Evolutionary conservation across 1,284 basidiomycete genomes (phyloP).

Genomic region (Sphagnurus paluster): DNA sequence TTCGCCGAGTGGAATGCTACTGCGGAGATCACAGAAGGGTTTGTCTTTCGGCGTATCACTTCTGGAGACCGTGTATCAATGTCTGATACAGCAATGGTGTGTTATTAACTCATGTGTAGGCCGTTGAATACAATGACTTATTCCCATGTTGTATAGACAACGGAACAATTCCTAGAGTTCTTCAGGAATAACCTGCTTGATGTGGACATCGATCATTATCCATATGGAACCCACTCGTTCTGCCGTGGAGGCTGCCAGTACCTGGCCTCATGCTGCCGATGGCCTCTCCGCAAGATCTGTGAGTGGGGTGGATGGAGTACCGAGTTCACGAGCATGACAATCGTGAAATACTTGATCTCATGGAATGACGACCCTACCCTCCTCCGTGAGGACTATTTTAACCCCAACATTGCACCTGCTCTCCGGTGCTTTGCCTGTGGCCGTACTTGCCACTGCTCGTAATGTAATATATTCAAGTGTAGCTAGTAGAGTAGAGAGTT

Average conservation of each 20-base stretch:
- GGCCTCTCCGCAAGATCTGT: constrained; percentile 30
- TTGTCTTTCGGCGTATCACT: constrained; percentile 23
- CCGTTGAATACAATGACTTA: background rate
- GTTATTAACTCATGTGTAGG: background rate
- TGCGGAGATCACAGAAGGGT: constrained; percentile 17
- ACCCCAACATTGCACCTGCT: constrained; percentile 21
- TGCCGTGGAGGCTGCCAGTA: constrained; percentile 25
- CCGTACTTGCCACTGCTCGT: constrained; percentile 28
- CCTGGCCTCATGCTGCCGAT: constrained; percentile 12
- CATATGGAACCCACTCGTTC: constrained; percentile 33
- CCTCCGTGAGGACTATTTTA: constrained; percentile 30
- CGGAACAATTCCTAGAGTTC: constrained; percentile 30
- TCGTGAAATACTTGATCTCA: constrained; percentile 37
- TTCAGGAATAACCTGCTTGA: constrained; percentile 35
- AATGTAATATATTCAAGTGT: background rate
- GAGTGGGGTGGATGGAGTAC: constrained; percentile 39
- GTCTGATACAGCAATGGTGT: constrained; percentile 12
- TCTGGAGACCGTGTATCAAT: constrained; percentile 16
- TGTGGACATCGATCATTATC: constrained; percentile 26
- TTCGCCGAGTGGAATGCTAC: constrained; percentile 20
- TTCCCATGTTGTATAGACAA: constrained; percentile 17
- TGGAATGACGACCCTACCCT: constrained; percentile 32
- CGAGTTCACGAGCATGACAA: constrained; percentile 31
- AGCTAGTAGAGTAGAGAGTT: constrained; percentile 4
- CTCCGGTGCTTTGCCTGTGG: constrained; percentile 31